A percentile compares a stretch with the other conserved stretches of the same genome.
phyloP scores from a whole-genome alignment of 169 alveolate genomes.

The Plasmodium ovale region DNA sequence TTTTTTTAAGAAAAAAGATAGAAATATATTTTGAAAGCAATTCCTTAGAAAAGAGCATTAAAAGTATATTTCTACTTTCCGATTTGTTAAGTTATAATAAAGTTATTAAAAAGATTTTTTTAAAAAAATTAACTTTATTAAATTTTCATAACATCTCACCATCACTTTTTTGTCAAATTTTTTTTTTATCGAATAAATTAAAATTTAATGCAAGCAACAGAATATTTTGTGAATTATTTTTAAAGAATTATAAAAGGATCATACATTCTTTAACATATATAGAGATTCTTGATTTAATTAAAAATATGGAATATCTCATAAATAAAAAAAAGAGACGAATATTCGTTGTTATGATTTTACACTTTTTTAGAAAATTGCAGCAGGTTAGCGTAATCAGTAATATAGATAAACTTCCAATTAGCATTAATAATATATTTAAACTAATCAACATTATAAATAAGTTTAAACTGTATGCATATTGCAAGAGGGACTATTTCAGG shows the following conservation, averaged over 20 bases:
- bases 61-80: slow-evolving; percentile 35
- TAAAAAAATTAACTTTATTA: slow-evolving; percentile 41
- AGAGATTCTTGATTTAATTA: slow-evolving; percentile 42
- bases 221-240: slow-evolving; percentile 38
- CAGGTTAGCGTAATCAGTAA: not conserved
- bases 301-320: slow-evolving; percentile 66
- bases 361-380: slow-evolving; percentile 51
- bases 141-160: slow-evolving; percentile 39
- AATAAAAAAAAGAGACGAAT: slow-evolving; percentile 47
- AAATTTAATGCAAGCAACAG: slow-evolving; percentile 52
- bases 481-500: slow-evolving; percentile 32
- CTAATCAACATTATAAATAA: slow-evolving; percentile 59
- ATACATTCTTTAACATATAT: slow-evolving; percentile 32
- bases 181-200: slow-evolving; percentile 64
- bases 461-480: slow-evolving; percentile 54
- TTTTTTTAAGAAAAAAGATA: slow-evolving; percentile 44
- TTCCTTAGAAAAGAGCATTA: slow-evolving; percentile 61
- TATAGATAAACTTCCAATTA: not conserved
- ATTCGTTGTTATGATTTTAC: slow-evolving; percentile 46
- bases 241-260: slow-evolving; percentile 61
- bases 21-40: slow-evolving; percentile 61
- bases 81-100: slow-evolving; percentile 64
- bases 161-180: slow-evolving; percentile 52
- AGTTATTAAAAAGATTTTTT: slow-evolving; percentile 51
- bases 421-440: slow-evolving; percentile 38